These are phyloP conservation scores for Cadophora malorum DNA, from an alignment of 2,329 filamentous ascomycete species.

Conservation along the genomic window DNA sequence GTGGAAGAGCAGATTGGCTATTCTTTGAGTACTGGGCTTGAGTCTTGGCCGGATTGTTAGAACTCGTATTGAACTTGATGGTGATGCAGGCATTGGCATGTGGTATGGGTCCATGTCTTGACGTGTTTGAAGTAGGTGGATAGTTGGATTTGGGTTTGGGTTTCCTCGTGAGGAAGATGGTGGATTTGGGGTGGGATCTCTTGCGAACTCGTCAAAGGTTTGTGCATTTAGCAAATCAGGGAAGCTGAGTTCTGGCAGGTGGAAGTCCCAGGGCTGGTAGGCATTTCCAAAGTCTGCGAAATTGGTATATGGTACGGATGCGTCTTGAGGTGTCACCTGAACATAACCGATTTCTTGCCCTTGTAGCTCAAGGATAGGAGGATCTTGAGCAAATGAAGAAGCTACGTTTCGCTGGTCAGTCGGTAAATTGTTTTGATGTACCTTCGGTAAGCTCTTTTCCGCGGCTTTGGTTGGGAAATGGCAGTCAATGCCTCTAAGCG, in stretches of 20 bases:
- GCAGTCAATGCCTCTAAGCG: conserved; percentile 46
- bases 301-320: conserved; percentile 31
- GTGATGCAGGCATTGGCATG: conserved; percentile 40
- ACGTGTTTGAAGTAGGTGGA: conserved; percentile 28
- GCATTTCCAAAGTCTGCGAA: conserved; percentile 28
- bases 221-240: conserved; percentile 33
- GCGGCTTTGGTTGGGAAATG: conserved; percentile 44
- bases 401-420: conserved; percentile 3
- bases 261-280: conserved; percentile 36
- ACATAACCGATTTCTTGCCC: conserved; percentile 29
- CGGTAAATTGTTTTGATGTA: conserved; percentile 26
- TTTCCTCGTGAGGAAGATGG: conserved; percentile 33
- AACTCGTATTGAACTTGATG: conserved; percentile 38
- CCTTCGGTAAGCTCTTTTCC: conserved; percentile 24
- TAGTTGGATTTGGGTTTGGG: conserved; percentile 26
- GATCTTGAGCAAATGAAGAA: conserved; percentile 20
- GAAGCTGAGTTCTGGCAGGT: conserved; percentile 37
- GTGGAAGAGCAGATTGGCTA: conserved; percentile 48
- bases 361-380: conserved; percentile 23
- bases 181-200: conserved; percentile 23
- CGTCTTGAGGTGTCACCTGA: conserved; percentile 30
- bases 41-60: conserved; percentile 42
- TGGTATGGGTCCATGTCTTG: conserved; percentile 28
- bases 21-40: conserved; percentile 44
- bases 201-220: conserved; percentile 27